Conservation (phyloP, 306 rosid genomes). For the Pterocarpus santalinus region DNA sequence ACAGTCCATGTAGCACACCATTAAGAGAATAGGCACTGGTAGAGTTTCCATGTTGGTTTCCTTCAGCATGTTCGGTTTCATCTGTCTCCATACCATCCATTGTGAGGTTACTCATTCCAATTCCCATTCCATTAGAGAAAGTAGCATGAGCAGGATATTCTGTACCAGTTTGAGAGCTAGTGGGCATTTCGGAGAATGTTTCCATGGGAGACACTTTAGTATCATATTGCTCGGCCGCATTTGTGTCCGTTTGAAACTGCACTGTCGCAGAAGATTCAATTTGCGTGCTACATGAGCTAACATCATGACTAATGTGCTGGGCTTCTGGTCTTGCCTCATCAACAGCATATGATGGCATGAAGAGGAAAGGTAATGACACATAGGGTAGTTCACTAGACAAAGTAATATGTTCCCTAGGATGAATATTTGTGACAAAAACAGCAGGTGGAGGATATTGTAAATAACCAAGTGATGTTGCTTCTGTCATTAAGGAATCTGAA, state of each 20-base stretch:
- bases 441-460: slow-evolving; percentile 95
- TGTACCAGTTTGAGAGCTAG: slow-evolving; percentile 47
- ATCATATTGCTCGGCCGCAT: slow-evolving; percentile 77
- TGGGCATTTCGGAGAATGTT: slow-evolving; percentile 53
- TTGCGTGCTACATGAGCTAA: slow-evolving; percentile 63
- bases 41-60: slow-evolving; percentile 53
- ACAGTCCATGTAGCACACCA: slow-evolving; percentile 50
- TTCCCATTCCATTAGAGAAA: slow-evolving; percentile 56
- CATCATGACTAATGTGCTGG: slow-evolving; percentile 61
- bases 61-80: slow-evolving; percentile 53
- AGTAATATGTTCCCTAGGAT: slow-evolving; percentile 67
- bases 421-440: slow-evolving; percentile 81
- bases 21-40: slow-evolving; percentile 51
- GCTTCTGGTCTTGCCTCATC: slow-evolving; percentile 73
- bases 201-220: slow-evolving; percentile 78
- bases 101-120: slow-evolving; percentile 46
- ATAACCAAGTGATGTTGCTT: slow-evolving; percentile 91
- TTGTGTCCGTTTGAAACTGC: slow-evolving; percentile 72
- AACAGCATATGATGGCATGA: slow-evolving; percentile 70
- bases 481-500: slow-evolving; percentile 87
- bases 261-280: slow-evolving; percentile 73
- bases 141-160: slow-evolving; percentile 45
- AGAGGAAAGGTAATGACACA: slow-evolving; percentile 72
- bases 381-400: slow-evolving; percentile 71
- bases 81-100: slow-evolving; percentile 62